Evolutionary conservation across 192 early-diverging fungal species (phyloP).

Genomic region (Coemansia aciculifera): DNA sequence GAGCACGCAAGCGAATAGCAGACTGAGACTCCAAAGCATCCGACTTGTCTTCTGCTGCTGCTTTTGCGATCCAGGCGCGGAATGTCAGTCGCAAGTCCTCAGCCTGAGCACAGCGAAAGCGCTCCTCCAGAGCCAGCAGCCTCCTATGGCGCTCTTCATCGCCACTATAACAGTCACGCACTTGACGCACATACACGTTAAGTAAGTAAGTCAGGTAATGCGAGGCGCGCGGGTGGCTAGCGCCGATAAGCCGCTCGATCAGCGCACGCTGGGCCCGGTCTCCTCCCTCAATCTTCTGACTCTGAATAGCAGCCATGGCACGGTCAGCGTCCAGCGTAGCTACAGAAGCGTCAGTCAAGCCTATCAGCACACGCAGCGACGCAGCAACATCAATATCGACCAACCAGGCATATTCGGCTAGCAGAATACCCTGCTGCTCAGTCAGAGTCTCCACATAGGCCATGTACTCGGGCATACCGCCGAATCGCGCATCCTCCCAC

Average conservation of each 20-base stretch:
- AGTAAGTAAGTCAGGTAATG: slow-evolving; percentile 50
- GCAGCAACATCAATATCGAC: slow-evolving; percentile 15
- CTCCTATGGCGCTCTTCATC: background rate
- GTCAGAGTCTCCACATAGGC: slow-evolving; percentile 11
- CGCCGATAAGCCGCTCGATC: slow-evolving; percentile 43
- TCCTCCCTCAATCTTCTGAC: background rate
- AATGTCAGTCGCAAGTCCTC: slow-evolving; percentile 31
- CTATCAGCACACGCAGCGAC: slow-evolving; percentile 18
- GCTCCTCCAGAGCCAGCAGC: slow-evolving; percentile 11
- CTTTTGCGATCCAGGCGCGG: slow-evolving; percentile 16
- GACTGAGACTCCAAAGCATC: background rate
- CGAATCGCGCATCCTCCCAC: slow-evolving; percentile 24
- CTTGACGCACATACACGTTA: slow-evolving; percentile 43
- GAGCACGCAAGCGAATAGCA: slow-evolving; percentile 18
- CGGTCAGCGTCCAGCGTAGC: slow-evolving; percentile 34
- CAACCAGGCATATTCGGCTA: slow-evolving; percentile 37
- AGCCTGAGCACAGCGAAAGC: slow-evolving; percentile 35
- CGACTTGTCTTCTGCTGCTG: background rate
- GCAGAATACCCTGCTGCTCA: slow-evolving; percentile 22
- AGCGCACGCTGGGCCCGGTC: slow-evolving; percentile 28
- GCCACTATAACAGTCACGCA: slow-evolving; percentile 23
- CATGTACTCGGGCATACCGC: slow-evolving; percentile 44
- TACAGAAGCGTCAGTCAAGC: slow-evolving; percentile 22
- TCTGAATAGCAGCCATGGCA: slow-evolving; percentile 20
- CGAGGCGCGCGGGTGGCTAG: slow-evolving; percentile 28